Evolutionary conservation across 2,329 filamentous ascomycete species (phyloP).

Genomic region (Emmonsiellopsis sp.): DNA sequence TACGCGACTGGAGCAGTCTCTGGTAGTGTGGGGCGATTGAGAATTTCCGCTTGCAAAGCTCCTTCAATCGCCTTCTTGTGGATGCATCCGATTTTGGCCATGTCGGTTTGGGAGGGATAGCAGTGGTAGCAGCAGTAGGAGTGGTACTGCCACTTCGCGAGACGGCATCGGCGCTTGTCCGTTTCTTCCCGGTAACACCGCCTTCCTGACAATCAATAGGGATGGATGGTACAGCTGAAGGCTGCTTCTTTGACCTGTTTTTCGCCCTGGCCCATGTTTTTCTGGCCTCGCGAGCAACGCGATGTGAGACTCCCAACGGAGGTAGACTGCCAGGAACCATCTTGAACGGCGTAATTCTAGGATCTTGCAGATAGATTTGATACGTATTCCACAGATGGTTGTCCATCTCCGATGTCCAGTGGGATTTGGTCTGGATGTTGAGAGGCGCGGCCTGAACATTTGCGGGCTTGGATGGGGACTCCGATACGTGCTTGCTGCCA

Average conservation of each 20-base stretch:
- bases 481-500: slow-evolving; percentile 26
- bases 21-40: slow-evolving; percentile 56
- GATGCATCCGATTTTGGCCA: slow-evolving; percentile 52
- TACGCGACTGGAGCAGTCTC: slow-evolving; percentile 50
- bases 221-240: background rate
- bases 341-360: slow-evolving; percentile 58
- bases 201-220: slow-evolving; percentile 2
- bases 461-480: slow-evolving; percentile 27
- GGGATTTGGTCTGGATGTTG: slow-evolving; percentile 17
- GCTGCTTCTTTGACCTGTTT: slow-evolving; percentile 16
- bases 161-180: slow-evolving; percentile 4
- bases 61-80: slow-evolving; percentile 48
- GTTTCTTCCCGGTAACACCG: background rate
- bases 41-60: slow-evolving; percentile 52
- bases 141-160: slow-evolving; percentile 39
- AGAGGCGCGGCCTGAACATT: slow-evolving; percentile 20
- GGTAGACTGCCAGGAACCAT: slow-evolving; percentile 55
- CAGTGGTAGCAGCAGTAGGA: slow-evolving; percentile 30
- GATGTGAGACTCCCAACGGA: slow-evolving; percentile 54
- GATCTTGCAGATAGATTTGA: slow-evolving; percentile 56
- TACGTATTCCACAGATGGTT: slow-evolving; percentile 58
- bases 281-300: slow-evolving; percentile 52
- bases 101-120: slow-evolving; percentile 22
- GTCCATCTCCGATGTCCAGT: slow-evolving; percentile 56
- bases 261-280: slow-evolving; percentile 48